Base-by-base conservation (phyloP, 208 protist genomes). In the Wallacemonas rigidus region DNA sequence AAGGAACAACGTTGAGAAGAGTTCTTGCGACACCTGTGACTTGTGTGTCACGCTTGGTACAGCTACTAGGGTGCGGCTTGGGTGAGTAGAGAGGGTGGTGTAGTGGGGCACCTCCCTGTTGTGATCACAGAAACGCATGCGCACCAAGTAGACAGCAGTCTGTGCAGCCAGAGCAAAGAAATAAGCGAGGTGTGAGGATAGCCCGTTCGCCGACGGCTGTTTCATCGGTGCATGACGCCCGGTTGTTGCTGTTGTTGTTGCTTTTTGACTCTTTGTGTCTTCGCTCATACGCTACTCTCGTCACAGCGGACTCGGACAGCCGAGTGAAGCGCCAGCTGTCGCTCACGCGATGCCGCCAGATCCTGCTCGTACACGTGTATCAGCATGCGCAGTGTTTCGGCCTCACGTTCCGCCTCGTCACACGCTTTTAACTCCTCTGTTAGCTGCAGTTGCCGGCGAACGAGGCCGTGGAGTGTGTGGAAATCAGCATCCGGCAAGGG, bases 351-450 rank as follows among this genome's bases (percentile, higher is more conserved):
- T 14, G 75, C 73, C 2, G 44, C 64, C 5, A 81, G 12, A 48
- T 85, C 76, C 50, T 75, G 73, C 69, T 80, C 72, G 11, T 80
- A 72, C 62, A 74, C 74, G 7, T 85, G 69, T 1, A 82, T 48
- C n/a, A 86, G 69, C 53, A 61, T 79, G 36, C 75, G 68, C 48
- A 91, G 72, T n/a, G 69, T 74, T 65, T 82, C 71, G 53, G 78
- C 87, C 50, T 91, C 82, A 6, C 69, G 72, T 61, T 88, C 86
- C 47, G 78, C 82, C 62, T 75, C 57, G 1, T 73, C 53, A 58
- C 69, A 82, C 48, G 77, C 76, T 17, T 67, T 53, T n/a, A 81
- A 71, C 39, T 84, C 70, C 40, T 74, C 74, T 6, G 60, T 75
- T 17, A 91, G 72, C 38, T 78, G 71, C 1, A 75, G 11, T 64